Evolutionary conservation across 2,329 filamentous ascomycete species (phyloP).

Genomic region (Sclerotinia glacialis): DNA sequence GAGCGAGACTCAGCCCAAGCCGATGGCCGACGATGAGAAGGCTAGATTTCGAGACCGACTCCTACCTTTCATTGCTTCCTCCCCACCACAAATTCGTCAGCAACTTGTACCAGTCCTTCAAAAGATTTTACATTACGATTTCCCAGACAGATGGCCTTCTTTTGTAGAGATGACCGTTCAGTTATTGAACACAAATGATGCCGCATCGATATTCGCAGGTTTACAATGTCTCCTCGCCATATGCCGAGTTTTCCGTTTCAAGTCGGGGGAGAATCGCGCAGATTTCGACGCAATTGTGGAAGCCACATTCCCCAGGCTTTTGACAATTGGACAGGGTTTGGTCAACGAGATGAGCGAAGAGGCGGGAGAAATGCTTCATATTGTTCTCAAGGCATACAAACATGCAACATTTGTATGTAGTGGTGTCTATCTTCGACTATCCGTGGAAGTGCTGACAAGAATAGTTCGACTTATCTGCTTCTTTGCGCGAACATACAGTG

Average conservation of each 20-base stretch:
- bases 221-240: slow-evolving; percentile 92
- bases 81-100: slow-evolving; percentile 77
- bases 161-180: slow-evolving; percentile 92
- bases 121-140: slow-evolving; percentile 94
- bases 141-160: slow-evolving; percentile 87
- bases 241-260: slow-evolving; percentile 94
- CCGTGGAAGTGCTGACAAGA: slow-evolving; percentile 38
- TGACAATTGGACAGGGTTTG: slow-evolving; percentile 83
- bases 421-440: slow-evolving; percentile 25
- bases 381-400: slow-evolving; percentile 95
- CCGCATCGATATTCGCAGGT: slow-evolving; percentile 84
- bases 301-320: slow-evolving; percentile 81
- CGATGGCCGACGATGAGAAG: slow-evolving; percentile 88
- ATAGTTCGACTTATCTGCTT: slow-evolving; percentile 80
- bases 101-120: slow-evolving; percentile 93
- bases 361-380: slow-evolving; percentile 93
- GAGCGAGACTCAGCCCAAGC: slow-evolving; percentile 62
- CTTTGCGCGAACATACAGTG: slow-evolving; percentile 73
- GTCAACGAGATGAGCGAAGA: slow-evolving; percentile 90
- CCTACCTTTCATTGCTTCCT: slow-evolving; percentile 81
- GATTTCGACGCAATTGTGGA: slow-evolving; percentile 96
- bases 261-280: slow-evolving; percentile 71
- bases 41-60: slow-evolving; percentile 80
- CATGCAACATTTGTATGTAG: slow-evolving; percentile 87
- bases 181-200: slow-evolving; percentile 81